Conservation (phyloP, 2,329 filamentous ascomycete genomes). For the Myriosclerotinia scirpicola region DNA sequence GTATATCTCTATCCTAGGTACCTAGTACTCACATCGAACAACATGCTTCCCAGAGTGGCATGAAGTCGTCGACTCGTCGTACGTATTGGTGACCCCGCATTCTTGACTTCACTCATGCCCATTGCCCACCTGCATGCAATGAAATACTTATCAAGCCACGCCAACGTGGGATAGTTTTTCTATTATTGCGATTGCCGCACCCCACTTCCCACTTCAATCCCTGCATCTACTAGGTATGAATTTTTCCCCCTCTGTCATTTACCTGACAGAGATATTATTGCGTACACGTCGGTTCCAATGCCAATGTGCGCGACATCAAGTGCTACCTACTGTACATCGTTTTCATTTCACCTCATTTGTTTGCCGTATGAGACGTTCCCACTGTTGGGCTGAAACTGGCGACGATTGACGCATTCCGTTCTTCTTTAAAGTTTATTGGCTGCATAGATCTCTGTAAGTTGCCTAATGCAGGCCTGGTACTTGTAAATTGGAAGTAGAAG, state of each 20-base stretch:
- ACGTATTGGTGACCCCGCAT: too few relatives aligned
- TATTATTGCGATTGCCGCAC: neutral
- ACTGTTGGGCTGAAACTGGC: neutral
- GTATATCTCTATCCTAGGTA: too few relatives aligned
- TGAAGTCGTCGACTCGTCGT: too few relatives aligned
- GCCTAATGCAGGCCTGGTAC: neutral
- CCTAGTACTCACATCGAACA: too few relatives aligned
- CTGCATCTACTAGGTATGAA: neutral
- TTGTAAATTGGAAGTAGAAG: neutral
- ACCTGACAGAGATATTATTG: neutral
- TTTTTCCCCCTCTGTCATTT: neutral
- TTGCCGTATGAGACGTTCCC: neutral
- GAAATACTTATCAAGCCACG: too few relatives aligned
- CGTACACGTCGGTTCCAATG: neutral
- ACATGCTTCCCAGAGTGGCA: too few relatives aligned
- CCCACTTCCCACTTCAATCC: slow-evolving; percentile 10
- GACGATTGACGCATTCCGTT: neutral
- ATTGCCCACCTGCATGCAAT: too few relatives aligned
- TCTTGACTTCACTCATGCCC: too few relatives aligned
- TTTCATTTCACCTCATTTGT: neutral
- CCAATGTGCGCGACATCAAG: neutral
- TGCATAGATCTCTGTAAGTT: neutral
- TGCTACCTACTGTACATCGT: neutral
- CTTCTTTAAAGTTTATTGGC: neutral
- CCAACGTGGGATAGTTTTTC: neutral